phyloP scores from a whole-genome alignment of 352 stramenopile species.

The Phytophthora colocasiae region DNA sequence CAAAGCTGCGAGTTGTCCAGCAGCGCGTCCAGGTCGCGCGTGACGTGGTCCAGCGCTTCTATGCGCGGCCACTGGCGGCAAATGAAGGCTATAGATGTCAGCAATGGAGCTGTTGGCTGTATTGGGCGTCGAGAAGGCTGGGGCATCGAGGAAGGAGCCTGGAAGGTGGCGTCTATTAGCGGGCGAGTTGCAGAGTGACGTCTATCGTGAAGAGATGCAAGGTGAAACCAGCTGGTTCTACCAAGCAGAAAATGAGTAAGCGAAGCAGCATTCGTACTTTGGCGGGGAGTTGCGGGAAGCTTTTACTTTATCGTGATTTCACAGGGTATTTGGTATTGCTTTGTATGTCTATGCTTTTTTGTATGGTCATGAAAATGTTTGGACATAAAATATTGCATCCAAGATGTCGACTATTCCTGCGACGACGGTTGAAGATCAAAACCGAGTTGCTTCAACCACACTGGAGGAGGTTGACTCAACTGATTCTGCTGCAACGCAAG shows the following conservation, averaged over 20 bases:
- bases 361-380: not conserved
- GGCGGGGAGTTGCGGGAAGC: not conserved
- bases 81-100: conserved; percentile 32
- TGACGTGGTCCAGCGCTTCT: conserved; percentile 42
- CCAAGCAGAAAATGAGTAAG: conserved; percentile 24
- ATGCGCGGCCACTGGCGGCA: conserved; percentile 22
- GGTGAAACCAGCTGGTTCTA: conserved; percentile 1
- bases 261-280: not conserved
- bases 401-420: conserved; percentile 5
- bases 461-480: conserved; percentile 18
- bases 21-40: conserved; percentile 25
- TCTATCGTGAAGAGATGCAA: conserved; percentile 13
- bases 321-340: not conserved
- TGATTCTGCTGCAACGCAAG: conserved; percentile 9
- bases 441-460: not conserved
- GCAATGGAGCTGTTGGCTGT: conserved; percentile 2
- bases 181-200: conserved; percentile 11
- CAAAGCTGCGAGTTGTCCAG: conserved; percentile 34
- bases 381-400: not conserved
- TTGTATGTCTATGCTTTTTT: not conserved
- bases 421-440: conserved; percentile 5
- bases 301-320: not conserved
- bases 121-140: not conserved
- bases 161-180: conserved; percentile 2
- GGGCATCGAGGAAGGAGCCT: not conserved